Conservation (phyloP, 2,329 filamentous ascomycete genomes). For the Penicillium sp. region DNA sequence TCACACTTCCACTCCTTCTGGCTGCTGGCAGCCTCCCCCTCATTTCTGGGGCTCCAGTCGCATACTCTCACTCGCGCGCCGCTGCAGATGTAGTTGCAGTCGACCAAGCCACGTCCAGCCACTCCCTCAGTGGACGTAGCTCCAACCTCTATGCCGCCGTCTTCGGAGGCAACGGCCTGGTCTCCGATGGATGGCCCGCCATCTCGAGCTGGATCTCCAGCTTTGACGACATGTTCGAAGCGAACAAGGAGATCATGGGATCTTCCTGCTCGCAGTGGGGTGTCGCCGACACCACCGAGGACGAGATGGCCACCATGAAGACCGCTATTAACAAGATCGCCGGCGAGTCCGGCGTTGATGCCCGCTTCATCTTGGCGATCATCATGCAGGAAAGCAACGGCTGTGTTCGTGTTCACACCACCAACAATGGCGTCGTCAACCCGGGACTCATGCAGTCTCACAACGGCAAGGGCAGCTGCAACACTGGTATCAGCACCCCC, state of each 20-base stretch:
- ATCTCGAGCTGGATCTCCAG: slow-evolving; percentile 24
- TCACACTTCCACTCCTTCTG: slow-evolving; percentile 28
- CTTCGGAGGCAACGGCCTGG: slow-evolving; percentile 27
- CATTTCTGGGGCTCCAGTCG: slow-evolving; percentile 33
- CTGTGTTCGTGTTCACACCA: slow-evolving; percentile 49
- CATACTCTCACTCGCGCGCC: slow-evolving; percentile 28
- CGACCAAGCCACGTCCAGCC: slow-evolving; percentile 12
- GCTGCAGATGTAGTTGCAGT: slow-evolving; percentile 18
- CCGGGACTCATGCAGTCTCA: slow-evolving; percentile 46
- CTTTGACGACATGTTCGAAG: slow-evolving; percentile 27
- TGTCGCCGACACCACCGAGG: slow-evolving; percentile 33
- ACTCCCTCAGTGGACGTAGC: slow-evolving; percentile 25
- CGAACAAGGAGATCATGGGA: slow-evolving; percentile 18
- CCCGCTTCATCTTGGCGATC: slow-evolving; percentile 51
- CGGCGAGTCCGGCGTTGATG: slow-evolving; percentile 43
- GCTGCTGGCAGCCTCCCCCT: slow-evolving; percentile 39
- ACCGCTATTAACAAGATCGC: slow-evolving; percentile 38
- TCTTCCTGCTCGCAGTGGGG: slow-evolving; percentile 25
- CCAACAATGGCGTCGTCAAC: slow-evolving; percentile 48
- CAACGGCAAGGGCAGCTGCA: slow-evolving; percentile 41
- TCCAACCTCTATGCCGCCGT: slow-evolving; percentile 19
- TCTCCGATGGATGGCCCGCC: slow-evolving; percentile 33
- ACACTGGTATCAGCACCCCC: slow-evolving; percentile 29
- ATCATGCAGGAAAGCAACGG: slow-evolving; percentile 53
- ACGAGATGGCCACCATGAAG: slow-evolving; percentile 37